These are phyloP conservation scores for Bauhinia variegata DNA, from an alignment of 306 rosid species.

Conservation along the genomic window DNA sequence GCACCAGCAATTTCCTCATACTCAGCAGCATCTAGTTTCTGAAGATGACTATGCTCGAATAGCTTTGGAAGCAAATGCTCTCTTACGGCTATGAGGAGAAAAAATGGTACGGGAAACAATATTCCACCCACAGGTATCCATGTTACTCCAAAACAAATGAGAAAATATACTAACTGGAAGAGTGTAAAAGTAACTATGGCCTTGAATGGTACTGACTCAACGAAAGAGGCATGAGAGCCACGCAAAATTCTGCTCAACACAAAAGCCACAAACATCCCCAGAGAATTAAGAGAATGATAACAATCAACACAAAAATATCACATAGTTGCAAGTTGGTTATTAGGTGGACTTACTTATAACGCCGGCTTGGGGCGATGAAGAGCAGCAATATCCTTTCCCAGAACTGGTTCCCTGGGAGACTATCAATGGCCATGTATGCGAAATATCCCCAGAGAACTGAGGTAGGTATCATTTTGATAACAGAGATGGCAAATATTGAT, in stretches of 20 bases:
- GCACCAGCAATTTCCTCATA: constrained; percentile 77
- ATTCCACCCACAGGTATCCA: constrained; percentile 92
- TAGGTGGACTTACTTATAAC: constrained; percentile 75
- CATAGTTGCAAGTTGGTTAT: too few species aligned
- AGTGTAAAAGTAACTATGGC: constrained; percentile 68
- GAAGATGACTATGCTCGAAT: constrained; percentile 56
- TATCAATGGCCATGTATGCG: constrained; percentile 91
- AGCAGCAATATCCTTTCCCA: constrained; percentile 91
- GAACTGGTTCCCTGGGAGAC: constrained; percentile 93
- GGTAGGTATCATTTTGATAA: constrained; percentile 78
- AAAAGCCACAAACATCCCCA: background rate
- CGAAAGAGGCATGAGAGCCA: constrained; percentile 79
- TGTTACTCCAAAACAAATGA: constrained; percentile 73
- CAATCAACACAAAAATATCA: too few species aligned
- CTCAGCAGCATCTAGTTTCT: constrained; percentile 88
- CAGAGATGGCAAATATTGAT: constrained; percentile 63
- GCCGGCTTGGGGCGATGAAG: constrained; percentile 71
- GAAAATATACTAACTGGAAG: constrained; percentile 67
- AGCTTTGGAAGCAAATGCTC: constrained; percentile 76
- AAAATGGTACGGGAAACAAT: constrained; percentile 85
- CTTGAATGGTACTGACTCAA: constrained; percentile 86
- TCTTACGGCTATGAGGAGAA: constrained; percentile 76
- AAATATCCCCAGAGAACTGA: constrained; percentile 96
- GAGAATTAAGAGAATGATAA: constrained; percentile 20
- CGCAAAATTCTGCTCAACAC: constrained; percentile 66